Percentiles rank a stretch among this genome's conserved stretches.
phyloP scores from a whole-genome alignment of 2,329 filamentous ascomycete genomes.

The Aspergillus carbonarius region DNA sequence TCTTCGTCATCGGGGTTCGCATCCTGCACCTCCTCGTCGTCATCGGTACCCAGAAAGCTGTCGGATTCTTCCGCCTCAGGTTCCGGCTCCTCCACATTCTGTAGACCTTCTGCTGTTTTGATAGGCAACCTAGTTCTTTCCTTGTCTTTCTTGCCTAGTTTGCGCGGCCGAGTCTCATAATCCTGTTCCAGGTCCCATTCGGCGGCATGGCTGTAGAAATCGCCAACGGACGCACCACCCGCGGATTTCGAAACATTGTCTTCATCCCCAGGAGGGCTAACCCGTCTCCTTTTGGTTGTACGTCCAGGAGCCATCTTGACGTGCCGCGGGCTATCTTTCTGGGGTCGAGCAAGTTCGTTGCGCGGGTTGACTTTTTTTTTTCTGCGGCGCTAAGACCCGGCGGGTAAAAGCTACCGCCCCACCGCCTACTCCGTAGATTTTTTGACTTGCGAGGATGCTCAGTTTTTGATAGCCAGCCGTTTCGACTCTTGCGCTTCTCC shows the following conservation, averaged over 20 bases:
- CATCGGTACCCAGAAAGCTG: constrained; percentile 62
- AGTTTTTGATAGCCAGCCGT: background rate
- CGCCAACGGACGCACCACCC: constrained; percentile 33
- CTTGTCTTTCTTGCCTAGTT: constrained; percentile 70
- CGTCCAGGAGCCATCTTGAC: constrained; percentile 47
- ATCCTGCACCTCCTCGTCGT: constrained; percentile 52
- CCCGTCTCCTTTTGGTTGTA: constrained; percentile 50
- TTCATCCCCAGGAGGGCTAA: constrained; percentile 49
- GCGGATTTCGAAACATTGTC: constrained; percentile 28
- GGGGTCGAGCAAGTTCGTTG: background rate
- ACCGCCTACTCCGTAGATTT: constrained; percentile 19
- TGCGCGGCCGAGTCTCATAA: constrained; percentile 78
- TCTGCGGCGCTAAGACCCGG: constrained; percentile 29
- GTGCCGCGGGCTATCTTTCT: constrained; percentile 5
- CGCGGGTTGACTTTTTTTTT: constrained; percentile 22
- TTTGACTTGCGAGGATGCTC: constrained; percentile 8
- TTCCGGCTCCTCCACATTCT: constrained; percentile 55
- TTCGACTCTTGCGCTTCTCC: no score
- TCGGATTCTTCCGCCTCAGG: constrained; percentile 56
- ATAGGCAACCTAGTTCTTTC: constrained; percentile 79
- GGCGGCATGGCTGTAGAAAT: constrained; percentile 71
- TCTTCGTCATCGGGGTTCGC: constrained; percentile 41
- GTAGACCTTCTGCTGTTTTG: constrained; percentile 78
- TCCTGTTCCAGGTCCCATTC: constrained; percentile 91
- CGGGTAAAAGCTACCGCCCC: constrained; percentile 22